These are phyloP conservation scores for Chlamydomonas reinhardtii DNA, from an alignment of 163 green algal species.

Conservation along the genomic window DNA sequence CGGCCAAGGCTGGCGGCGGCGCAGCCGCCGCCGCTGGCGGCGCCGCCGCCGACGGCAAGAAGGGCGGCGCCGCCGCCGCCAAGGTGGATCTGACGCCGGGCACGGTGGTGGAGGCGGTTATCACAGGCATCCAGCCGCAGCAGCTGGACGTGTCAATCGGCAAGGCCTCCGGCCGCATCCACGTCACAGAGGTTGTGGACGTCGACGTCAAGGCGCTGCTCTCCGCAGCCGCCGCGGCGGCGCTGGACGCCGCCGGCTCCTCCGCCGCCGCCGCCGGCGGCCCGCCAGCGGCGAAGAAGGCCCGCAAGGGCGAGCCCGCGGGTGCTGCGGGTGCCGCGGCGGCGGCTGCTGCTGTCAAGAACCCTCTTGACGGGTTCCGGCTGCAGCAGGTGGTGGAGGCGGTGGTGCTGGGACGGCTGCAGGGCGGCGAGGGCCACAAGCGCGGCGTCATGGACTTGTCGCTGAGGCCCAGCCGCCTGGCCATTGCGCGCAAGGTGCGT, in stretches of 20 bases:
- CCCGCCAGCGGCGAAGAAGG: slow-evolving; percentile 20
- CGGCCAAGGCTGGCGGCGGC: not conserved
- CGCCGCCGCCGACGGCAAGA: not conserved
- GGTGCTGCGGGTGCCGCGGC: not conserved
- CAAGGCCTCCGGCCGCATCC: slow-evolving; percentile 61
- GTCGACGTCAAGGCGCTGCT: slow-evolving; percentile 16
- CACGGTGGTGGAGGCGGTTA: slow-evolving; percentile 56
- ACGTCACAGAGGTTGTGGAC: slow-evolving; percentile 72
- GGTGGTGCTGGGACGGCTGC: slow-evolving; percentile 68
- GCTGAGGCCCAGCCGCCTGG: slow-evolving; percentile 53
- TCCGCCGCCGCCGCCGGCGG: not conserved
- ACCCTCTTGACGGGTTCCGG: slow-evolving; percentile 50
- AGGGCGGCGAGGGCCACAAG: slow-evolving; percentile 36
- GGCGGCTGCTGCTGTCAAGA: not conserved
- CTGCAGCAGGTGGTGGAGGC: slow-evolving; percentile 50
- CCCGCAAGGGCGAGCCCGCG: not conserved
- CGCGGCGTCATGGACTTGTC: slow-evolving; percentile 63
- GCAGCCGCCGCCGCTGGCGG: slow-evolving; percentile 24
- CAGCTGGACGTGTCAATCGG: slow-evolving; percentile 65
- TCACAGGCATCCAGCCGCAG: slow-evolving; percentile 65
- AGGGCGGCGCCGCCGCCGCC: not conserved
- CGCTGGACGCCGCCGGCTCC: not conserved
- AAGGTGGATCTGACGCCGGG: slow-evolving; percentile 44
- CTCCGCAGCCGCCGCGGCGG: not conserved
- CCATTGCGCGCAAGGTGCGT: slow-evolving; percentile 47